phyloP scores from a whole-genome alignment of 2,329 filamentous ascomycete genomes.

The Colletotrichum sp. region DNA sequence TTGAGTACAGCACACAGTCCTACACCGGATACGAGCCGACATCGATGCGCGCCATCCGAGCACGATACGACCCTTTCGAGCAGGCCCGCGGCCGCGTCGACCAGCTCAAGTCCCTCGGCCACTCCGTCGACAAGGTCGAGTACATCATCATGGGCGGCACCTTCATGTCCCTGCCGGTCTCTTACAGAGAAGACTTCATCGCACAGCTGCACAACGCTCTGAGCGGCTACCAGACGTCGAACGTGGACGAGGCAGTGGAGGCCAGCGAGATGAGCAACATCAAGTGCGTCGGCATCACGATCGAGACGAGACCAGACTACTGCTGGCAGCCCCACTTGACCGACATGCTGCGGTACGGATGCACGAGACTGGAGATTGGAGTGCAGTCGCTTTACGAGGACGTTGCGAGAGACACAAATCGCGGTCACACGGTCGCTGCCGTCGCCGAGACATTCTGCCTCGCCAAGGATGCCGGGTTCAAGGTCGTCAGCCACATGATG shows the following conservation, averaged over 20 bases:
- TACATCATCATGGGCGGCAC: conserved; percentile 99
- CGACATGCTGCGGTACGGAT: conserved; percentile 97
- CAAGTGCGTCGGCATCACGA: conserved; percentile 98
- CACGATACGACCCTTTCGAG: conserved; percentile 96
- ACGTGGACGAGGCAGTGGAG: conserved; percentile 93
- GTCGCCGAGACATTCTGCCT: conserved; percentile 97
- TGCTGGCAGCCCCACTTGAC: conserved; percentile 94
- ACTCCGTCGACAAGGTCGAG: conserved; percentile 98
- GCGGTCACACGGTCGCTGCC: conserved; percentile 92
- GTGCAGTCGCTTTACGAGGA: conserved; percentile 98
- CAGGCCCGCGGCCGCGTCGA: conserved; percentile 95
- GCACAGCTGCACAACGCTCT: conserved; percentile 95
- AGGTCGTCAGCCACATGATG: conserved; percentile 99
- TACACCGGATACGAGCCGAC: conserved; percentile 99
- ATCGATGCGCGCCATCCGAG: conserved; percentile 96
- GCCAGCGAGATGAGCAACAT: conserved; percentile 96
- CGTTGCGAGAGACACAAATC: conserved; percentile 96
- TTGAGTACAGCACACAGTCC: conserved; percentile 98
- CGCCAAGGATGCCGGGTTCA: conserved; percentile 98
- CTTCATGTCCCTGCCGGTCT: conserved; percentile 93
- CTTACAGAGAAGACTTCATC: conserved; percentile 93
- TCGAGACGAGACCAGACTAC: conserved; percentile 96
- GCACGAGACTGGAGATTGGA: conserved; percentile 90
- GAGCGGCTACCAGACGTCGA: conserved; percentile 91
- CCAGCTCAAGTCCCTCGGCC: conserved; percentile 92